These are phyloP conservation scores for Trichosporon faecale DNA, from an alignment of 1,284 basidiomycete species.

Conservation along the genomic window DNA sequence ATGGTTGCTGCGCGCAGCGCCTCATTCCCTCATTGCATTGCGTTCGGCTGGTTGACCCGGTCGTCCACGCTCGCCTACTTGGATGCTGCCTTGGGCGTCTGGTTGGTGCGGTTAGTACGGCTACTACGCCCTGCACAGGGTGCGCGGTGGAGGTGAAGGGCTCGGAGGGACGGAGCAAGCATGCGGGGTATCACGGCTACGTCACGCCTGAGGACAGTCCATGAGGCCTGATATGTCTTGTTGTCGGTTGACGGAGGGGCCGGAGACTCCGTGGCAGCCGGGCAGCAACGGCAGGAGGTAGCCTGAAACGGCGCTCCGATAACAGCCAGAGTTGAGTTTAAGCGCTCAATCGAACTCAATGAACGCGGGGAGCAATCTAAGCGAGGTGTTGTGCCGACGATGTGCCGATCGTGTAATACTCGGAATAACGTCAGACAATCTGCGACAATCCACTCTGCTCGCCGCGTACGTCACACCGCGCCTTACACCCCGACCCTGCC, in stretches of 20 bases:
- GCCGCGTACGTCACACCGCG: not conserved
- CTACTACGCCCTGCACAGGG: not conserved
- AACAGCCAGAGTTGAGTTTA: not conserved
- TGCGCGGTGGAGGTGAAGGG: not conserved
- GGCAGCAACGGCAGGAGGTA: not conserved
- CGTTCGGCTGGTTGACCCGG: not conserved
- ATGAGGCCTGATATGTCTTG: too few relatives aligned
- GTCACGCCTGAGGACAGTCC: too few relatives aligned
- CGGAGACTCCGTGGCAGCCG: not conserved
- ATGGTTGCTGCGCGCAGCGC: not conserved
- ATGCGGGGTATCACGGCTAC: not conserved
- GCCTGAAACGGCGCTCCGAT: conserved; percentile 4
- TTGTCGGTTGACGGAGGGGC: not conserved
- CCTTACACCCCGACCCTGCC: not conserved
- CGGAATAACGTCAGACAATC: not conserved
- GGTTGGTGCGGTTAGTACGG: conserved; percentile 5
- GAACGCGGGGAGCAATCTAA: not conserved
- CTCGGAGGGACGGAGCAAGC: not conserved
- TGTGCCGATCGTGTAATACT: not conserved
- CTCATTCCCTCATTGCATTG: too few relatives aligned
- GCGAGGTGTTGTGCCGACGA: not conserved
- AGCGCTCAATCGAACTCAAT: not conserved
- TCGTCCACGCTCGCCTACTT: not conserved
- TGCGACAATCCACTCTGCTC: not conserved
- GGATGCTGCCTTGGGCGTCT: not conserved